A percentile compares a stretch with the other conserved stretches of the same genome.
phyloP scores from a whole-genome alignment of 768 basidiomycete genomes.

The Russula sp. region DNA sequence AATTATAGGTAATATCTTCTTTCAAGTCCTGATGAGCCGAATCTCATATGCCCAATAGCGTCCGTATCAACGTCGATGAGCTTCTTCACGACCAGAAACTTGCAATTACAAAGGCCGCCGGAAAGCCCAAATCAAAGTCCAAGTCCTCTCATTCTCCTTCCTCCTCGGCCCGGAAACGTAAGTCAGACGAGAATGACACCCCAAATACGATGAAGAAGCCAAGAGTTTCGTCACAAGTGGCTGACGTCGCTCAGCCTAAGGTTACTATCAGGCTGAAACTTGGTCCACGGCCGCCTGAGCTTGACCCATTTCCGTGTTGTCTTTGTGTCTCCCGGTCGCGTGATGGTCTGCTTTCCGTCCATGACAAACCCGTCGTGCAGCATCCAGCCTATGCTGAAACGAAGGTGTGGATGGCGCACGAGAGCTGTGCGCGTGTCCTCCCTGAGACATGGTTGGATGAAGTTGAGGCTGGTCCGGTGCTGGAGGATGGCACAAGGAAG shows the following conservation, averaged over 20 bases:
- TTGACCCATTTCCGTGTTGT: slow-evolving; percentile 59
- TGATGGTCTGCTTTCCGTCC: slow-evolving; percentile 57
- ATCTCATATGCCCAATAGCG: slow-evolving; percentile 43
- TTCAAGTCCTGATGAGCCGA: not conserved
- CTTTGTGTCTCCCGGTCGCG: slow-evolving; percentile 51
- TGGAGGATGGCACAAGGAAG: slow-evolving; percentile 31
- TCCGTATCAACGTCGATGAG: slow-evolving; percentile 89
- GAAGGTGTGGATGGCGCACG: slow-evolving; percentile 70
- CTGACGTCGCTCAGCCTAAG: slow-evolving; percentile 31
- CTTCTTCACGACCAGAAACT: slow-evolving; percentile 62
- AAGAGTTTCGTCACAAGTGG: slow-evolving; percentile 33
- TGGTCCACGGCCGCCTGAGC: slow-evolving; percentile 52
- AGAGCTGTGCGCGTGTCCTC: slow-evolving; percentile 69
- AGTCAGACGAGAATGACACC: slow-evolving; percentile 34
- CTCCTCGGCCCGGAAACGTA: slow-evolving; percentile 35
- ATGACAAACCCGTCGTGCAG: slow-evolving; percentile 48
- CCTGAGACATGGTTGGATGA: slow-evolving; percentile 93
- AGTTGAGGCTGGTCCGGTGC: slow-evolving; percentile 36
- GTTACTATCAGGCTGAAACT: slow-evolving; percentile 60
- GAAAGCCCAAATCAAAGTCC: slow-evolving; percentile 18
- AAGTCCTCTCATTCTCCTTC: slow-evolving; percentile 17
- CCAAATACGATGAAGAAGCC: slow-evolving; percentile 45
- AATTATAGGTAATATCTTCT: slow-evolving; percentile 50
- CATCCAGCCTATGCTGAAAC: slow-evolving; percentile 22
- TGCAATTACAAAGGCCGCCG: slow-evolving; percentile 33